phyloP scores from a whole-genome alignment of 257 asterid species.

The Nemophila menziesii region DNA sequence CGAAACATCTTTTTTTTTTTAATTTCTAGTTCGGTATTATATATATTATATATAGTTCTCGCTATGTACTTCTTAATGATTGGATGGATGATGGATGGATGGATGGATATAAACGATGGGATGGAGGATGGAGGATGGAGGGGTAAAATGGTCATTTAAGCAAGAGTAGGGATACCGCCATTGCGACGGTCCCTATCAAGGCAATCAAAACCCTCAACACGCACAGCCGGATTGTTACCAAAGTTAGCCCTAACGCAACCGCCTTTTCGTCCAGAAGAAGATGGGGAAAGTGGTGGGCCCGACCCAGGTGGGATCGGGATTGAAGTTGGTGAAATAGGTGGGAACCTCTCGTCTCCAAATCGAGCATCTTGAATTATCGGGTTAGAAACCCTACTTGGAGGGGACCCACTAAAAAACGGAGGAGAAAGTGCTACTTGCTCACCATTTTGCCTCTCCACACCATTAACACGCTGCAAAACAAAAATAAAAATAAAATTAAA shows the following conservation, averaged over 20 bases:
- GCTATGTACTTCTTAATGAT: conserved; percentile 8
- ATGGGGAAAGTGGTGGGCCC: conserved; percentile 43
- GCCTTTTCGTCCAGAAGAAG: conserved; percentile 37
- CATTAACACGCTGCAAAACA: conserved; percentile 50
- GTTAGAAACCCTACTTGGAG: conserved; percentile 99
- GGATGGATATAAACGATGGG: too few species aligned
- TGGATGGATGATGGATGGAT: neutral
- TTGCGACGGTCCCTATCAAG: conserved; percentile 83
- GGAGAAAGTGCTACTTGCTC: conserved; percentile 86
- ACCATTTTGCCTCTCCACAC: conserved; percentile 29
- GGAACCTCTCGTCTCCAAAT: conserved; percentile 59
- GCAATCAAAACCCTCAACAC: conserved; percentile 95
- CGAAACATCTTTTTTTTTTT: conserved; percentile 12
- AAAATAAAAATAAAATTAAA: conserved; percentile 2
- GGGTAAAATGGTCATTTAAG: too few species aligned
- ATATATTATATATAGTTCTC: conserved; percentile 6
- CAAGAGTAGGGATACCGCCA: conserved; percentile 95
- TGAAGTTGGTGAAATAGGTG: conserved; percentile 48
- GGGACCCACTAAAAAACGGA: conserved; percentile 98
- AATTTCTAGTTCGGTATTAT: too few species aligned
- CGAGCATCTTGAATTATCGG: conserved; percentile 88
- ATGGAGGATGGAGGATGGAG: conserved; percentile 1
- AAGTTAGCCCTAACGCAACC: conserved; percentile 78
- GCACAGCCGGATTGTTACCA: conserved; percentile 88
- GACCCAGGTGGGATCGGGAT: conserved; percentile 46